These are phyloP conservation scores for Calonectria ilicicola DNA, from an alignment of 2,329 filamentous ascomycete genomes.

Conservation along the genomic window DNA sequence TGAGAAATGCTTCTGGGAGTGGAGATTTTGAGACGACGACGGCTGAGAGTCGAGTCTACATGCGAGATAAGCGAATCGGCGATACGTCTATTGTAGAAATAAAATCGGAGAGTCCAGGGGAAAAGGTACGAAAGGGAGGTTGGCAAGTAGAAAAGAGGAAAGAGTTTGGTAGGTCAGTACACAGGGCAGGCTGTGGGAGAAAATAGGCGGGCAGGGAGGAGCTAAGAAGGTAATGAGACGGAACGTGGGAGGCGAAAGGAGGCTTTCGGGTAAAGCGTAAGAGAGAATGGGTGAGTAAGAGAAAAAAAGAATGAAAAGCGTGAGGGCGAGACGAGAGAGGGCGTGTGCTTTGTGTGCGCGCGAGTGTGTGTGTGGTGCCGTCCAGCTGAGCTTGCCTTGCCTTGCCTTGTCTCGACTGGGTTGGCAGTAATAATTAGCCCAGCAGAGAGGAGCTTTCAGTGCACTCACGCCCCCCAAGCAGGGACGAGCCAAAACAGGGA, in stretches of 20 bases:
- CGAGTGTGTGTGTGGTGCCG: slow-evolving; percentile 20
- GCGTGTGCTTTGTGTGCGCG: slow-evolving; percentile 16
- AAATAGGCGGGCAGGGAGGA: slow-evolving; percentile 34
- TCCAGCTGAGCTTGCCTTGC: slow-evolving; percentile 25
- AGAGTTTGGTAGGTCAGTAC: slow-evolving; percentile 24
- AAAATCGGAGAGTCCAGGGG: slow-evolving; percentile 18
- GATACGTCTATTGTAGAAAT: slow-evolving; percentile 1
- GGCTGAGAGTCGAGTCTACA: slow-evolving; percentile 17
- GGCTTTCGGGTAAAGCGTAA: slow-evolving; percentile 42
- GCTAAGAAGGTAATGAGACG: slow-evolving; percentile 32
- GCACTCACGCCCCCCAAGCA: slow-evolving; percentile 21
- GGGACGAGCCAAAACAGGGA: slow-evolving; percentile 10
- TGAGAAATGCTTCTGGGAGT: slow-evolving; percentile 25
- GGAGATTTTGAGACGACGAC: slow-evolving; percentile 23
- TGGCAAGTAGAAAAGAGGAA: slow-evolving; percentile 28
- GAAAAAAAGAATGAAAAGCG: slow-evolving; percentile 12
- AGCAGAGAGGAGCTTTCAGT: slow-evolving; percentile 22
- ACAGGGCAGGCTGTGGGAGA: slow-evolving; percentile 26
- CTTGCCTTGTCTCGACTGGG: slow-evolving; percentile 15
- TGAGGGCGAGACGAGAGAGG: slow-evolving; percentile 25
- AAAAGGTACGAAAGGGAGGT: slow-evolving; percentile 30
- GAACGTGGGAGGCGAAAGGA: slow-evolving; percentile 44
- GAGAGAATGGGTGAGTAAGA: slow-evolving; percentile 37
- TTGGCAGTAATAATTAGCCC: slow-evolving; percentile 6
- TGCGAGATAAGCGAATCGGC: slow-evolving; percentile 7